A percentile compares a stretch with the other conserved stretches of the same genome.
Conservation (phyloP, 208 protist species). For the Trypanosoma lewisi region DNA sequence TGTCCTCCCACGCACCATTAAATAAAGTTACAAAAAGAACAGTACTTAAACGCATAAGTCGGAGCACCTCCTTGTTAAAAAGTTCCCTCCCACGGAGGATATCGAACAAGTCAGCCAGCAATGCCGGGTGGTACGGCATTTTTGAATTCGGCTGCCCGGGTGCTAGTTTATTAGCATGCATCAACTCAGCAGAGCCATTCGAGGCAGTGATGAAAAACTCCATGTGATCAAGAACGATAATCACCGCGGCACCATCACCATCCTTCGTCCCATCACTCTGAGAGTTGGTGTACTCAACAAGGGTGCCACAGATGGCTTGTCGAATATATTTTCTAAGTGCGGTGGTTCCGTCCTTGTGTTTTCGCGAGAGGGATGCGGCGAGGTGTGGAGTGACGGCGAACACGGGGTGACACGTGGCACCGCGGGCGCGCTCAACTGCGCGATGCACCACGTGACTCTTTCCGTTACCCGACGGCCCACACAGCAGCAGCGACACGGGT, state of each 20-base stretch:
- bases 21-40: conserved; percentile 43
- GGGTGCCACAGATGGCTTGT: neutral
- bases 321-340: conserved; percentile 48
- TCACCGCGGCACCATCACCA: conserved; percentile 6
- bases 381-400: conserved; percentile 30
- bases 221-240: conserved; percentile 69
- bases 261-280: neutral
- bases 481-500: conserved; percentile 49
- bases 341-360: conserved; percentile 41
- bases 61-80: conserved; percentile 11
- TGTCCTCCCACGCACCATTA: conserved; percentile 37
- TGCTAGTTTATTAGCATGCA: neutral
- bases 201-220: conserved; percentile 45
- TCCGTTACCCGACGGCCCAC: conserved; percentile 53
- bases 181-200: neutral
- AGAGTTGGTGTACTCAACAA: neutral
- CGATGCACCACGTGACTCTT: conserved; percentile 51
- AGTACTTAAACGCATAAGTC: conserved; percentile 30
- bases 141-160: neutral
- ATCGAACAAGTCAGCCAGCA: conserved; percentile 58
- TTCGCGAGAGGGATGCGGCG: conserved; percentile 31
- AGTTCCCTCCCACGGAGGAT: conserved; percentile 34
- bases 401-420: conserved; percentile 17
- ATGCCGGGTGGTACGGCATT: conserved; percentile 29
- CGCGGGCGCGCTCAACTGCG: conserved; percentile 1